Percentiles rank a stretch among this genome's conserved stretches.
phyloP scores from a whole-genome alignment of 176 grass and related monocot genomes.

The Thalia dealbata region DNA sequence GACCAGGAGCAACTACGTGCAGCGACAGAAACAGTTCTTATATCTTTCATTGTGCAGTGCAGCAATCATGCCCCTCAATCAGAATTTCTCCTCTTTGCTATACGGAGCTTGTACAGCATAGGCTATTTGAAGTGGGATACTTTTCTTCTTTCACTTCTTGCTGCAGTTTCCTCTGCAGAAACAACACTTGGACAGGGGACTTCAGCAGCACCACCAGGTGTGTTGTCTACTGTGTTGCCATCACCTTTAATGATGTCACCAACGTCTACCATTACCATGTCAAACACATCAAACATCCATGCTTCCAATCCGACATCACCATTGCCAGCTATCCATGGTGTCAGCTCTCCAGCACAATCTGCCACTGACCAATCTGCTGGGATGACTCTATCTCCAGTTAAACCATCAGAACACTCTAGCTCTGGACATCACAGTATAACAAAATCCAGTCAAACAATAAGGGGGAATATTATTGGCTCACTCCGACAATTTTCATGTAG shows the following conservation, averaged over 20 bases:
- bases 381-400: conserved; percentile 57
- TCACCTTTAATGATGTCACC: conserved; percentile 32
- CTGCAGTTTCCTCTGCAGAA: conserved; percentile 51
- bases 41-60: conserved; percentile 72
- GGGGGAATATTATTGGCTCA: conserved; percentile 44
- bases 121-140: conserved; percentile 84
- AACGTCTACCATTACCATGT: conserved; percentile 31
- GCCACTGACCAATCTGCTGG: conserved; percentile 66
- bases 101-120: conserved; percentile 53
- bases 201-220: conserved; percentile 8
- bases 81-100: conserved; percentile 92
- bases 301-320: conserved; percentile 72
- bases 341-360: conserved; percentile 87
- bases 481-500: conserved; percentile 74
- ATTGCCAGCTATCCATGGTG: conserved; percentile 55
- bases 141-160: conserved; percentile 74
- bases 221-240: conserved; percentile 6
- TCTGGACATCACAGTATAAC: conserved; percentile 33
- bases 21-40: conserved; percentile 76
- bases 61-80: conserved; percentile 75
- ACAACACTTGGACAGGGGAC: conserved; percentile 33
- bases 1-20: conserved; percentile 79
- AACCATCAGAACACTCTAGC: conserved; percentile 51
- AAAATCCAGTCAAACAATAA: conserved; percentile 36
- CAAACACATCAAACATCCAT: conserved; percentile 50